Evolutionary conservation across 2,329 filamentous ascomycete species (phyloP).

Genomic region (Cladosporium phlei): DNA sequence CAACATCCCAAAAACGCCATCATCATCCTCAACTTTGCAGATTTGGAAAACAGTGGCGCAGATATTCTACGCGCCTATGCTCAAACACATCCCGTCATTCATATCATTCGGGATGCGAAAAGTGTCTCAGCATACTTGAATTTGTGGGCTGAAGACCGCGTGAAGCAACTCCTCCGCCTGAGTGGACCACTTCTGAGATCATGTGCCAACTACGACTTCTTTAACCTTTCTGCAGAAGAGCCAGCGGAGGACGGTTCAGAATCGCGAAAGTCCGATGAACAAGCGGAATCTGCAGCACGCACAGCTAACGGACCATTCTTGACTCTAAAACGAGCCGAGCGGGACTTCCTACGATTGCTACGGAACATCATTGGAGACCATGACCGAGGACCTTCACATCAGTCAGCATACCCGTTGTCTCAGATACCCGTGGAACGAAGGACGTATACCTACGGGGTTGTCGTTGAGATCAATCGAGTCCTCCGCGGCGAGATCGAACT

Average conservation of each 20-base stretch:
- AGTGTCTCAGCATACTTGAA: conserved; percentile 60
- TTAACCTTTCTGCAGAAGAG: conserved; percentile 56
- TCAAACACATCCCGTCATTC: conserved; percentile 63
- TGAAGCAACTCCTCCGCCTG: conserved; percentile 55
- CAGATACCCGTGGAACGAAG: conserved; percentile 56
- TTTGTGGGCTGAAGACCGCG: conserved; percentile 50
- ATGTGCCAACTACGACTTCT: conserved; percentile 72
- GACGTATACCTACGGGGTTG: conserved; percentile 63
- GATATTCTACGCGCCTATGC: conserved; percentile 58
- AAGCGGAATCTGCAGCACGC: not conserved
- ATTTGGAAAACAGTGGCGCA: conserved; percentile 62
- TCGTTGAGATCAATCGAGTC: conserved; percentile 56
- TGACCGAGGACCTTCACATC: conserved; percentile 51
- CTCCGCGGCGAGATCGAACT: conserved; percentile 53
- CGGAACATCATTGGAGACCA: conserved; percentile 54
- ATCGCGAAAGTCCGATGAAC: conserved; percentile 28
- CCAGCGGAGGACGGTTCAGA: not conserved
- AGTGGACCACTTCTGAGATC: conserved; percentile 57
- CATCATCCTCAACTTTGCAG: conserved; percentile 66
- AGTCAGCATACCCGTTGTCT: conserved; percentile 62
- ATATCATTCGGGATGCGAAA: conserved; percentile 60
- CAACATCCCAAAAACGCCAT: conserved; percentile 59
- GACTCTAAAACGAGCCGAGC: conserved; percentile 62
- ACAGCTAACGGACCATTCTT: conserved; percentile 55
- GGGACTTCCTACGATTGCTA: conserved; percentile 66